These are phyloP conservation scores for Claviceps arundinis DNA, from an alignment of 2,329 filamentous ascomycete genomes.

Conservation along the genomic window DNA sequence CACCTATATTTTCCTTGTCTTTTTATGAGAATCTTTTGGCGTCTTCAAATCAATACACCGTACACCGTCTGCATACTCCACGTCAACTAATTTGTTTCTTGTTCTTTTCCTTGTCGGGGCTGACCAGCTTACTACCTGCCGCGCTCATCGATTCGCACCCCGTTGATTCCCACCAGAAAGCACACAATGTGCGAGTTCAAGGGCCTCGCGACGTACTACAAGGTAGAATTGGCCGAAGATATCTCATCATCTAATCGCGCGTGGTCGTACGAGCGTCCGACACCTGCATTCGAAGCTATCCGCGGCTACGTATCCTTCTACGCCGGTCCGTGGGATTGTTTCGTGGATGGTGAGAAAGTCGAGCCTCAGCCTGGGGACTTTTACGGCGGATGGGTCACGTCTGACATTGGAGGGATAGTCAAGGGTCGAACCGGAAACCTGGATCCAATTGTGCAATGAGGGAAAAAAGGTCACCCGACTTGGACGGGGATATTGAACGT, in stretches of 20 bases:
- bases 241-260: slow-evolving; percentile 35
- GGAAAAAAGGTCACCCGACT: neutral
- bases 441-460: slow-evolving; percentile 20
- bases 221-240: slow-evolving; percentile 27
- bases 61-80: neutral
- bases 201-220: slow-evolving; percentile 45
- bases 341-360: slow-evolving; percentile 47
- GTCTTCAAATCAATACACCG: neutral
- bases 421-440: slow-evolving; percentile 28
- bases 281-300: slow-evolving; percentile 35
- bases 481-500: neutral
- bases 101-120: neutral
- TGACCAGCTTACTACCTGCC: slow-evolving; percentile 45
- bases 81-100: neutral
- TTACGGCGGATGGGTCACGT: slow-evolving; percentile 51
- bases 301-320: slow-evolving; percentile 46
- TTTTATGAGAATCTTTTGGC: neutral
- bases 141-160: slow-evolving; percentile 31
- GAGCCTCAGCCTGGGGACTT: slow-evolving; percentile 47
- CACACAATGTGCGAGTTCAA: slow-evolving; percentile 47
- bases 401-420: slow-evolving; percentile 41
- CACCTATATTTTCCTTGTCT: neutral
- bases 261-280: slow-evolving; percentile 46
- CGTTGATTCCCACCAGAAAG: slow-evolving; percentile 31
- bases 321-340: slow-evolving; percentile 48